phyloP scores from a whole-genome alignment of 2,329 filamentous ascomycete species.

The Cytospora schulzeri region DNA sequence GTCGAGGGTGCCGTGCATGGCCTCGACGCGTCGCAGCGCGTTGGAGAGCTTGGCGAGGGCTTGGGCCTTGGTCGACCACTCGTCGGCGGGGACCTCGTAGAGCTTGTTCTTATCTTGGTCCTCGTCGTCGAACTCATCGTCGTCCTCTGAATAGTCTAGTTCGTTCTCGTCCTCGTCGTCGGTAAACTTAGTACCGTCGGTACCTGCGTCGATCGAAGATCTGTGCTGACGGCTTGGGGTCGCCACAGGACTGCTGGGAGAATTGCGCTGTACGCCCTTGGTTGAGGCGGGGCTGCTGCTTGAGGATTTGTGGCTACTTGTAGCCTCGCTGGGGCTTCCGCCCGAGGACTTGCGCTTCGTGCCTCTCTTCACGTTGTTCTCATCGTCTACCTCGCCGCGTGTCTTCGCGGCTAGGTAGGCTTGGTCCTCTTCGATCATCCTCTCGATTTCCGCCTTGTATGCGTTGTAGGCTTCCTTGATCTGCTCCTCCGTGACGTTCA shows the following conservation, averaged over 20 bases:
- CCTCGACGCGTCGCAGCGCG: not conserved
- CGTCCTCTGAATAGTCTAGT: too few relatives aligned
- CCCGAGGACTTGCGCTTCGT: not conserved
- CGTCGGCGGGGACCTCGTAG: not conserved
- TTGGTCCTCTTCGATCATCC: conserved; percentile 7
- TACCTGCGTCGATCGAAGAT: not conserved
- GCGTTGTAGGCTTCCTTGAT: not conserved
- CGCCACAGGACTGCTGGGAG: not conserved
- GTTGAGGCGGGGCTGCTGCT: not conserved
- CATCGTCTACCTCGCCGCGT: not conserved
- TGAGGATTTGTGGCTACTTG: not conserved
- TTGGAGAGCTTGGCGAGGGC: not conserved
- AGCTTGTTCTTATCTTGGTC: not conserved
- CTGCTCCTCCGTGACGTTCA: not conserved
- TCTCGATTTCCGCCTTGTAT: conserved; percentile 17
- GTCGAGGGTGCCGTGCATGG: not conserved
- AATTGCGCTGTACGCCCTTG: not conserved
- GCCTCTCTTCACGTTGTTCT: not conserved
- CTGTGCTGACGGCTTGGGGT: not conserved
- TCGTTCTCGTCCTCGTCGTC: not conserved
- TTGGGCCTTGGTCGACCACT: not conserved
- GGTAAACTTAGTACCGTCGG: not conserved
- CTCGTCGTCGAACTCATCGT: not conserved
- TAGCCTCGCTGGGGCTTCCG: not conserved
- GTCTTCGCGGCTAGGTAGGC: not conserved